A percentile compares a stretch with the other conserved stretches of the same genome.
Evolutionary conservation across 1,139 yeast genomes (phyloP).

Genomic region (Dujonia santamariae): DNA sequence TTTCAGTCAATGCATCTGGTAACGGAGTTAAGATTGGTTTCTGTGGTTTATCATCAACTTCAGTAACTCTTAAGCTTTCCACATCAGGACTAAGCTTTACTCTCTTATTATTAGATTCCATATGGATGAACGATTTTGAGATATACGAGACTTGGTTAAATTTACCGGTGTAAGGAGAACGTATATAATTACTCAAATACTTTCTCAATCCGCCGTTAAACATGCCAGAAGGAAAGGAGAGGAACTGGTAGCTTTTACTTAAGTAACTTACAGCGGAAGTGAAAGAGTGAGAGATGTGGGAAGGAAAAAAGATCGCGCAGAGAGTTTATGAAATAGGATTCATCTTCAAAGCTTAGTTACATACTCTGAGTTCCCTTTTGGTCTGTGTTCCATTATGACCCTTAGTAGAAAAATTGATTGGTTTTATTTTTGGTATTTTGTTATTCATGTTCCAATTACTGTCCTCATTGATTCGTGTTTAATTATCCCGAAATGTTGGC

Average conservation of each 20-base stretch:
- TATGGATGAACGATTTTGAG: neutral
- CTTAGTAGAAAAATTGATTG: conserved; percentile 28
- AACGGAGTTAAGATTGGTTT: neutral
- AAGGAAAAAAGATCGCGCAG: too few relatives aligned
- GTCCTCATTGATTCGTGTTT: conserved; percentile 70
- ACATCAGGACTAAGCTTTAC: conserved; percentile 8
- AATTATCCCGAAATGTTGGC: conserved; percentile 55
- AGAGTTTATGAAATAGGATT: too few relatives aligned
- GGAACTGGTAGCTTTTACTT: neutral
- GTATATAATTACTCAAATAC: neutral
- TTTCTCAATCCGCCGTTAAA: too few relatives aligned
- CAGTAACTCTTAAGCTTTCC: conserved; percentile 2
- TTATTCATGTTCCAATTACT: conserved; percentile 72
- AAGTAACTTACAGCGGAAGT: neutral
- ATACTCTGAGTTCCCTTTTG: too few relatives aligned
- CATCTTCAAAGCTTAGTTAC: too few relatives aligned
- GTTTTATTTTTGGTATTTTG: conserved; percentile 47
- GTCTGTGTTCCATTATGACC: too few relatives aligned
- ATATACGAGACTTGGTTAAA: neutral
- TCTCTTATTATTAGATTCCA: conserved; percentile 3
- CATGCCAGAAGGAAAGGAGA: too few relatives aligned
- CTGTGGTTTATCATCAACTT: neutral
- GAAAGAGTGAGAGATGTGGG: neutral
- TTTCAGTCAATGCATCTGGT: neutral
- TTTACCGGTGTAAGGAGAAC: neutral